Evolutionary conservation across 2,329 filamentous ascomycete genomes (phyloP).

Genomic region (Paraconiothyrium sp.): DNA sequence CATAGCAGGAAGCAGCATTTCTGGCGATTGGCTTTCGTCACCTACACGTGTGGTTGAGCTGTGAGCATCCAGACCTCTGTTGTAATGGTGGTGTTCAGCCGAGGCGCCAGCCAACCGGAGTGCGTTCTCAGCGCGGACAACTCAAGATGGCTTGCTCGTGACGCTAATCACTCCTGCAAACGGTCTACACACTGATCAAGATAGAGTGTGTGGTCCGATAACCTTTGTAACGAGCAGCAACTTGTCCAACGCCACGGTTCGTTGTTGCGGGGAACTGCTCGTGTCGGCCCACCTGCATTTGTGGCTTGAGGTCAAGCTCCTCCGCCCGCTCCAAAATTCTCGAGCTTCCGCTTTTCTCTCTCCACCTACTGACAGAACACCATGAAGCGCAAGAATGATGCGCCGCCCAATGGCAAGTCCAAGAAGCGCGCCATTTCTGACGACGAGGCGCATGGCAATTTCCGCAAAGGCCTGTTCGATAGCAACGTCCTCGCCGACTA

Average conservation of each 20-base stretch:
- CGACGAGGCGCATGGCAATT: slow-evolving; percentile 51
- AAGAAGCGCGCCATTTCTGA: slow-evolving; percentile 56
- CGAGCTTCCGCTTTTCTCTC: slow-evolving; percentile 5
- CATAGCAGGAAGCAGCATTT: slow-evolving; percentile 5
- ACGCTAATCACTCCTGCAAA: slow-evolving; percentile 12
- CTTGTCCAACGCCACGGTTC: slow-evolving; percentile 6
- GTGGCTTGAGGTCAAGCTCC: slow-evolving; percentile 16
- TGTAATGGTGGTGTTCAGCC: neutral
- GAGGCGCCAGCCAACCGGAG: slow-evolving; percentile 23
- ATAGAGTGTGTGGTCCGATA: neutral
- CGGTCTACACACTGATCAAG: neutral
- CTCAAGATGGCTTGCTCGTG: slow-evolving; percentile 4
- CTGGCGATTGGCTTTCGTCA: neutral
- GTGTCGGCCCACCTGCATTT: slow-evolving; percentile 11
- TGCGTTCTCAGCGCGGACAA: slow-evolving; percentile 3
- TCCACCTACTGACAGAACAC: slow-evolving; percentile 6
- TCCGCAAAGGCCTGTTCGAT: slow-evolving; percentile 52
- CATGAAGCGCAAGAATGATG: slow-evolving; percentile 58
- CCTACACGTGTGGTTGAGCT: neutral
- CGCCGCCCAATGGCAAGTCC: slow-evolving; percentile 46
- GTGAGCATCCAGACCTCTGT: neutral
- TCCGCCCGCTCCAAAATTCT: slow-evolving; percentile 9
- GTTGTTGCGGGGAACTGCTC: slow-evolving; percentile 14
- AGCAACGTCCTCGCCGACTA: slow-evolving; percentile 45
- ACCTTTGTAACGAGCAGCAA: neutral